phyloP scores from a whole-genome alignment of 108 stramenopile species.

The Pseudonitzschia delicatissima region DNA sequence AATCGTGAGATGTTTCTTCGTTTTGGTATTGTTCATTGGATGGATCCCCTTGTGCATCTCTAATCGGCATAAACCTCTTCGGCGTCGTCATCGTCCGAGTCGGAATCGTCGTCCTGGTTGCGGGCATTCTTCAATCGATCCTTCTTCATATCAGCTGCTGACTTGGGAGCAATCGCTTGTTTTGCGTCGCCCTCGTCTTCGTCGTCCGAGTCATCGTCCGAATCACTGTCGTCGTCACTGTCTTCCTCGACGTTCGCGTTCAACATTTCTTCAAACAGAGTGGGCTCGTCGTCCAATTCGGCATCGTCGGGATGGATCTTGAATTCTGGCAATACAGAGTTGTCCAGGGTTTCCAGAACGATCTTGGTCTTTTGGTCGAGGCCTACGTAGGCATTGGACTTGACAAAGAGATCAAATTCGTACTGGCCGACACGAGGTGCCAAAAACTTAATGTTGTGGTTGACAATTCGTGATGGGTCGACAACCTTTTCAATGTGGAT shows the following conservation, averaged over 20 bases:
- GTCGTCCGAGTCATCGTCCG: slow-evolving; percentile 32
- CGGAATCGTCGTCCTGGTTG: slow-evolving; percentile 74
- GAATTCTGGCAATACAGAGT: slow-evolving; percentile 89
- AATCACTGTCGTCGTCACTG: slow-evolving; percentile 69
- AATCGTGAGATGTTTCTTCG: neutral
- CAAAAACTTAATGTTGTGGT: slow-evolving; percentile 94
- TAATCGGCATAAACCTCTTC: slow-evolving; percentile 76
- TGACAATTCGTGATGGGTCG: slow-evolving; percentile 60
- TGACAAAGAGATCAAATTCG: slow-evolving; percentile 86
- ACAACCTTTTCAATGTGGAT: slow-evolving; percentile 89
- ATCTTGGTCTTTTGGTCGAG: slow-evolving; percentile 79
- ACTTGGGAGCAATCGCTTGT: slow-evolving; percentile 58
- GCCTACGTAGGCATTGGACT: slow-evolving; percentile 94
- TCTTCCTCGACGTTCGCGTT: slow-evolving; percentile 90
- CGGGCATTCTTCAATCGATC: slow-evolving; percentile 74
- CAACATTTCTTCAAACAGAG: slow-evolving; percentile 96
- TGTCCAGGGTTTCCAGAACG: slow-evolving; percentile 78
- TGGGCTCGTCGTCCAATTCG: slow-evolving; percentile 96
- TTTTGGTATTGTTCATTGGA: neutral
- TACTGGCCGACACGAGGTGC: slow-evolving; percentile 89
- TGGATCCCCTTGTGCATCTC: neutral
- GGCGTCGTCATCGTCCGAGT: slow-evolving; percentile 74
- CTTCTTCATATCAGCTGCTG: slow-evolving; percentile 84
- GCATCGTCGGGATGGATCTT: slow-evolving; percentile 96
- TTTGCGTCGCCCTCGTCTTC: slow-evolving; percentile 40